phyloP scores from a whole-genome alignment of 2,329 filamentous ascomycete genomes.

The Boeremia exigua region DNA sequence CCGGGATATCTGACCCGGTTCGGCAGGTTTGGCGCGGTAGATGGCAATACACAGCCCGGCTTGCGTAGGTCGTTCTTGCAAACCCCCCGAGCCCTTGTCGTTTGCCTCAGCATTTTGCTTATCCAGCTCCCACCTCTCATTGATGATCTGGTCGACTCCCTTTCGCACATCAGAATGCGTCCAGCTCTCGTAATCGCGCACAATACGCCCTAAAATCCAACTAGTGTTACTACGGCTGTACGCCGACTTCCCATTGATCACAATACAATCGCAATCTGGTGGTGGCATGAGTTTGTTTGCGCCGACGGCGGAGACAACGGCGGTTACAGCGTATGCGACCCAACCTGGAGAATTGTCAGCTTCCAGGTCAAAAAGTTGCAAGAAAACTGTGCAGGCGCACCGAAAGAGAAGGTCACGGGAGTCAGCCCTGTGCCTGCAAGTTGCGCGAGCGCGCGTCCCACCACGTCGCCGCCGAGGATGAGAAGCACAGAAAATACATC shows the following conservation, averaged over 20 bases:
- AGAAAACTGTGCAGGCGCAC: conserved; percentile 1
- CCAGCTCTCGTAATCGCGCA: conserved; percentile 26
- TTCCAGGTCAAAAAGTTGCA: too few relatives aligned
- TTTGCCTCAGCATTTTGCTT: too few relatives aligned
- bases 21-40: neutral
- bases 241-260: conserved; percentile 15
- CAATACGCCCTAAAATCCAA: conserved; percentile 24
- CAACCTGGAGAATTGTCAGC: conserved; percentile 7
- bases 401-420: conserved; percentile 33
- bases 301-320: conserved; percentile 19
- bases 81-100: neutral
- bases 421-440: conserved; percentile 21
- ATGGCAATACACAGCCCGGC: conserved; percentile 3
- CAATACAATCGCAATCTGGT: conserved; percentile 15
- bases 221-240: conserved; percentile 16
- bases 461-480: conserved; percentile 21
- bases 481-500: conserved; percentile 20
- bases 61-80: neutral
- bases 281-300: conserved; percentile 25
- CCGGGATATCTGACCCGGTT: neutral
- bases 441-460: conserved; percentile 24
- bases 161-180: conserved; percentile 10
- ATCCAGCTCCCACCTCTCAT: too few relatives aligned
- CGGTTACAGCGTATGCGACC: conserved; percentile 23
- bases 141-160: conserved; percentile 1